Percentiles rank a stretch among this genome's conserved stretches.
These are phyloP conservation scores for Phytopythium oedochilum DNA, from an alignment of 352 stramenopile genomes.

Conservation along the genomic window DNA sequence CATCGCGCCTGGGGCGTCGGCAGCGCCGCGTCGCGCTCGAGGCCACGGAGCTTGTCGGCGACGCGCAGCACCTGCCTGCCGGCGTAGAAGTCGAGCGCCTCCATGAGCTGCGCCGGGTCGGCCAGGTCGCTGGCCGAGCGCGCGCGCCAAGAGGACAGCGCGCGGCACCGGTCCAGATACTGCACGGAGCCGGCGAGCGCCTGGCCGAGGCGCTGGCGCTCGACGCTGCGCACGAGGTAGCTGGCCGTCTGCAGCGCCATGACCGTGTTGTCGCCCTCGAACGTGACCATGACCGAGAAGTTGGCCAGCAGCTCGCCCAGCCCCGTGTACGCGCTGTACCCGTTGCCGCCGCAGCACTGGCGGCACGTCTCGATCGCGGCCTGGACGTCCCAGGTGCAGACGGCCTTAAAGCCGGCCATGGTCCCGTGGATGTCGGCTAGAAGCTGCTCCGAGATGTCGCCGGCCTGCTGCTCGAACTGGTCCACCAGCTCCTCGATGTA, in stretches of 20 bases:
- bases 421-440: conserved; percentile 94
- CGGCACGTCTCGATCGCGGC: conserved; percentile 92
- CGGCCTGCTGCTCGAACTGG: conserved; percentile 78
- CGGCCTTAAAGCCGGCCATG: conserved; percentile 93
- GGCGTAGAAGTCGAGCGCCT: conserved; percentile 52
- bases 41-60: conserved; percentile 27
- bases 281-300: conserved; percentile 95
- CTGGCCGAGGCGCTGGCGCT: conserved; percentile 41
- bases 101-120: conserved; percentile 22
- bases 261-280: conserved; percentile 97
- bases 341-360: conserved; percentile 94
- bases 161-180: conserved; percentile 45
- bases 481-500: conserved; percentile 78
- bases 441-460: conserved; percentile 53
- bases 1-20: conserved; percentile 33
- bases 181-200: conserved; percentile 54
- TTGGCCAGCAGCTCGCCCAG: conserved; percentile 89
- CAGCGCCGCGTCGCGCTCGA: conserved; percentile 7
- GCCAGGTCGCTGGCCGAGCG: conserved; percentile 22
- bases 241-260: conserved; percentile 91
- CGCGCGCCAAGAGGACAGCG: conserved; percentile 22
- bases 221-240: conserved; percentile 62
- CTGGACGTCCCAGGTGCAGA: conserved; percentile 87
- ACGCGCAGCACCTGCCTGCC: conserved; percentile 38
- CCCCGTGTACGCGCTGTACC: conserved; percentile 90